Conservation (phyloP, 2,329 filamentous ascomycete species). For the Aspergillus cejpii region DNA sequence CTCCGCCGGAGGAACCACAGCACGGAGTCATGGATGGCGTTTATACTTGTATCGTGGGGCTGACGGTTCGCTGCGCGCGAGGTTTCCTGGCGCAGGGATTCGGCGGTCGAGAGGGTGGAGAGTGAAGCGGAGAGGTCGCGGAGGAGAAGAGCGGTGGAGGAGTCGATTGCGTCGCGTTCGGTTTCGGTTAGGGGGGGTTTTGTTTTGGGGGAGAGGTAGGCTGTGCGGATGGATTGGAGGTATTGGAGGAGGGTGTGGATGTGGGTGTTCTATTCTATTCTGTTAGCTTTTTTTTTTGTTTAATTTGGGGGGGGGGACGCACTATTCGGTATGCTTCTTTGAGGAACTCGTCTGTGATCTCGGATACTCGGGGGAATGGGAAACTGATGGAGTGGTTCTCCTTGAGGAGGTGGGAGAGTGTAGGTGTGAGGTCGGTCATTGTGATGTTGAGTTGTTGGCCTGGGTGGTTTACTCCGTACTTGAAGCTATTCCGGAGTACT, state of each 20-base stretch:
- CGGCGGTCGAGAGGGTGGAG: constrained; percentile 69
- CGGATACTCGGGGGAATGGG: constrained; percentile 22
- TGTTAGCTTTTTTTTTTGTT: constrained; percentile 2
- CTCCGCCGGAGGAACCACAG: constrained; percentile 72
- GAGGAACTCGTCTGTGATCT: constrained; percentile 70
- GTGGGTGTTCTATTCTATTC: constrained; percentile 62
- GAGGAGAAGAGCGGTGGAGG: constrained; percentile 76
- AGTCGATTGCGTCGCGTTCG: constrained; percentile 80
- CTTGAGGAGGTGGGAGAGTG: constrained; percentile 32
- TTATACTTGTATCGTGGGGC: too few relatives aligned
- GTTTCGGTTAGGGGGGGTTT: constrained; percentile 65
- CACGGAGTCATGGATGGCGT: constrained; percentile 70
- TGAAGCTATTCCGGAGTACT: background rate
- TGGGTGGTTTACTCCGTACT: background rate
- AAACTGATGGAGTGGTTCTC: constrained; percentile 28
- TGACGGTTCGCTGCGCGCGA: too few relatives aligned
- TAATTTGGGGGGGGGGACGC: constrained; percentile 14
- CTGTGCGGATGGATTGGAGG: constrained; percentile 73
- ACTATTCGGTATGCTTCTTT: constrained; percentile 94
- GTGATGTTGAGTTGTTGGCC: constrained; percentile 4
- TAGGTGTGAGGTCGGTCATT: constrained; percentile 41
- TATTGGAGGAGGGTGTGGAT: constrained; percentile 74
- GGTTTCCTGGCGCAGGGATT: constrained; percentile 75
- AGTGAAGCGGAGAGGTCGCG: constrained; percentile 80
- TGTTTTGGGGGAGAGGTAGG: constrained; percentile 70